Evolutionary conservation across 2,329 filamentous ascomycete species (phyloP).

Genomic region (Colletotrichum eleusines): DNA sequence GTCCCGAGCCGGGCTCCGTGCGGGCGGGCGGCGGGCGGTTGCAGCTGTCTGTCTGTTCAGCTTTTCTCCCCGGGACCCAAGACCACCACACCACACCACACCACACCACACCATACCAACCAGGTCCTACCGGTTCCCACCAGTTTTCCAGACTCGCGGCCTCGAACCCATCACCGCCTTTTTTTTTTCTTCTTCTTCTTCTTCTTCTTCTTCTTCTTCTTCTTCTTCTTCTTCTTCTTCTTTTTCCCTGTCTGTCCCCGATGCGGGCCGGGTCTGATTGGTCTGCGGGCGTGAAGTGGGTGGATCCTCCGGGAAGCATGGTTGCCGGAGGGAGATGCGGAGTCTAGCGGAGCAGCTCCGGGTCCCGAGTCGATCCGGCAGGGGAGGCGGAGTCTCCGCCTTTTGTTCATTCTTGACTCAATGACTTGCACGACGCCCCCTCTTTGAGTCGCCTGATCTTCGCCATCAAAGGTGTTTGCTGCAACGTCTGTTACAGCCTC

Average conservation of each 20-base stretch:
- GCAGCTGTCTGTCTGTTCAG: background rate
- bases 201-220: slow-evolving; percentile 5
- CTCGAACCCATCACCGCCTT: slow-evolving; percentile 16
- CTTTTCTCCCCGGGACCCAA: slow-evolving; percentile 32
- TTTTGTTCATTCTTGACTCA: background rate
- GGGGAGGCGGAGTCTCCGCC: slow-evolving; percentile 39
- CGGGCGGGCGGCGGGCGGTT: background rate
- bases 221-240: background rate
- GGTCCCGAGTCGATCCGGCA: slow-evolving; percentile 5
- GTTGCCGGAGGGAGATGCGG: slow-evolving; percentile 29
- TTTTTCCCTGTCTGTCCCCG: background rate
- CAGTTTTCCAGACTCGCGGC: slow-evolving; percentile 22
- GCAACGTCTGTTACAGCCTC: slow-evolving; percentile 6
- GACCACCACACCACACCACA: background rate
- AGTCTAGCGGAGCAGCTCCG: slow-evolving; percentile 41
- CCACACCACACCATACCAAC: background rate
- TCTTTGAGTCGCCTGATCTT: slow-evolving; percentile 10
- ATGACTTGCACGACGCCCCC: background rate
- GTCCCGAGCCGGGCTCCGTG: slow-evolving; percentile 18
- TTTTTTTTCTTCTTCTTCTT: background rate
- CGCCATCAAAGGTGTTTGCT: slow-evolving; percentile 14
- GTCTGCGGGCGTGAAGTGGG: background rate
- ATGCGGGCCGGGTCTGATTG: slow-evolving; percentile 5
- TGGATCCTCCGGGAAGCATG: slow-evolving; percentile 8
- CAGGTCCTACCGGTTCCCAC: background rate